Evolutionary conservation across 164 flowering plant genomes (phyloP).

Genomic region (Umbellularia californica): DNA sequence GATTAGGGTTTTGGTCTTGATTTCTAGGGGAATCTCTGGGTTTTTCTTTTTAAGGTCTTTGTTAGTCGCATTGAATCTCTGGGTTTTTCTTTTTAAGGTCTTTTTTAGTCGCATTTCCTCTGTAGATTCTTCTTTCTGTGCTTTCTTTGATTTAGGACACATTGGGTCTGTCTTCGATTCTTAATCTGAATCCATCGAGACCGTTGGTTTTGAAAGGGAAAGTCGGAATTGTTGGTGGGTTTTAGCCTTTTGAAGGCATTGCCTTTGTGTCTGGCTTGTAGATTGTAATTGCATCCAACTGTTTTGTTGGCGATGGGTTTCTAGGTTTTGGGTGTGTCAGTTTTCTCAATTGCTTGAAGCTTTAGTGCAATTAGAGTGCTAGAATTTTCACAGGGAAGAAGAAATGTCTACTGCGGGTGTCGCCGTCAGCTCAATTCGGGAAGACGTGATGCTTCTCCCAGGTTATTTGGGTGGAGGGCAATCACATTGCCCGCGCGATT

Average conservation of each 20-base stretch:
- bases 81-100: background rate
- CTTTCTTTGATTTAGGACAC: background rate
- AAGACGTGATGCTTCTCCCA: slow-evolving; percentile 29
- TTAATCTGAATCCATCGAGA: background rate
- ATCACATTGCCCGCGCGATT: slow-evolving; percentile 22
- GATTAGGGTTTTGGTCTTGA: slow-evolving; percentile 21
- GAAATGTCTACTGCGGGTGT: slow-evolving; percentile 56
- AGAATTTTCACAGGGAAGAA: background rate
- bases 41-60: background rate
- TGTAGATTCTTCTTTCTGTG: background rate
- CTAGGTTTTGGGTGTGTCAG: background rate
- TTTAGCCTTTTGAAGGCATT: background rate
- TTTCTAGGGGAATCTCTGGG: slow-evolving; percentile 1
- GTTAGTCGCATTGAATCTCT: background rate
- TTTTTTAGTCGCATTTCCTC: background rate
- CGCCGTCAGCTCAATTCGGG: slow-evolving; percentile 36
- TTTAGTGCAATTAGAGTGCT: background rate
- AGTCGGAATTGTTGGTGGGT: background rate
- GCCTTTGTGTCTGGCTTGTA: background rate
- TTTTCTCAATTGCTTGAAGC: background rate
- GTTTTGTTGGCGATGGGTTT: background rate
- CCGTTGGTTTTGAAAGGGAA: background rate
- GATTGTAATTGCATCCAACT: background rate
- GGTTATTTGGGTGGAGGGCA: slow-evolving; percentile 16
- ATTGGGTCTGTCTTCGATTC: background rate